Conservation (phyloP, 805 yeast genomes). For the Nakazawaea ernobii region DNA sequence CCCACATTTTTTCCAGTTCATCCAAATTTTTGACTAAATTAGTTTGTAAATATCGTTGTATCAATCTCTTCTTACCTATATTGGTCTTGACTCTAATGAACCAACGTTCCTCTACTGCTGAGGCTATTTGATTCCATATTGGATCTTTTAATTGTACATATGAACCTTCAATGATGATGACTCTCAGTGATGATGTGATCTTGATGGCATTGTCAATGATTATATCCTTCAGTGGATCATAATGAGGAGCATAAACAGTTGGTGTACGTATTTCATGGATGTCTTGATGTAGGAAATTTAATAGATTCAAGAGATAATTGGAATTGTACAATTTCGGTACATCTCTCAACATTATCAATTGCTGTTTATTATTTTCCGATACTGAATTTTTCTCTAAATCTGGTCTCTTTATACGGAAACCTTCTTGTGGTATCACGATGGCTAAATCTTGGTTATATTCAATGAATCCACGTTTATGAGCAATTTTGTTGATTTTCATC, state of each 20-base stretch:
- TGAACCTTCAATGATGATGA: constrained; percentile 32
- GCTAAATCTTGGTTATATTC: constrained; percentile 5
- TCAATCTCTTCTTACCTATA: constrained; percentile 12
- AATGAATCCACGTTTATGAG: constrained; percentile 7
- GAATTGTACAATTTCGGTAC: constrained; percentile 39
- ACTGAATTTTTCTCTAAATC: constrained; percentile 19
- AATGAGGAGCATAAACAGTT: constrained; percentile 31
- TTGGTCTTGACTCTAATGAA: constrained; percentile 22
- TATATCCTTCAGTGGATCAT: constrained; percentile 30
- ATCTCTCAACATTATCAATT: constrained; percentile 23
- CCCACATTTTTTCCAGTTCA: constrained; percentile 30
- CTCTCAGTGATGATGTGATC: constrained; percentile 20
- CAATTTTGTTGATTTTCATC: constrained; percentile 5
- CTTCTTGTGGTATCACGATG: constrained; percentile 10
- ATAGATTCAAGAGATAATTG: constrained; percentile 19
- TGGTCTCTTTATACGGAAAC: constrained; percentile 4
- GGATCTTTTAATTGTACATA: constrained; percentile 30
- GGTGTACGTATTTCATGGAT: constrained; percentile 23
- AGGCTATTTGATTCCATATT: constrained; percentile 27
- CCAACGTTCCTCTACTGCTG: constrained; percentile 30
- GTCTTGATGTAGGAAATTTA: constrained; percentile 24
- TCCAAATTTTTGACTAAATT: constrained; percentile 23
- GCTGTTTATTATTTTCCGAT: constrained; percentile 27
- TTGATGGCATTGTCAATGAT: constrained; percentile 27
- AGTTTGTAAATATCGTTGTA: constrained; percentile 27